Evolutionary conservation across 2,329 filamentous ascomycete genomes (phyloP), one percentile per base, ranked within the genome.

Genomic region (Didymosphaeria variabile): DNA sequence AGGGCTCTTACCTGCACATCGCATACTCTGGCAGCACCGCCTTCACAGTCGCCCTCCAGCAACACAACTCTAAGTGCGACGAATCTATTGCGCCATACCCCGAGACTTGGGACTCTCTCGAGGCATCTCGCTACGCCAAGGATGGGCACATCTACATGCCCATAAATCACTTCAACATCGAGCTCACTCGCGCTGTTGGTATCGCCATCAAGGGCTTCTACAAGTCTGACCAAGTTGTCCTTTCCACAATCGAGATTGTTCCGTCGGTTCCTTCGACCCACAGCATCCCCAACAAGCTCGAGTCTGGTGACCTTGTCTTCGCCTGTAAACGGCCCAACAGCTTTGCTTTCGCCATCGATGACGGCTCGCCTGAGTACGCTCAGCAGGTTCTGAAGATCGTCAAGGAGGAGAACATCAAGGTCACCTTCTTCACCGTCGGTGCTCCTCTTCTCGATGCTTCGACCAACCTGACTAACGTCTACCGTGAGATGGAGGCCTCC

Each of bases 261-360:
- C 77, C 81, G 21, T 77, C 79, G 0, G 77, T 89, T 1, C 88
- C 89, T 1, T 63, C 77, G 0, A 76, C 78, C 19, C 83, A 85
- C 62, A 79, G 72, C 32, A 79, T 90, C 9, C 88, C 88, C 1
- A 76, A 78, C 59, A 91, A 91, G 77, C 78, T 89, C 32, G 83
- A 87, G 0, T 88, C 84, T 1, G 88, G 88, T 7, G 83, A 82
- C 21, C 80, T 91, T 36, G 79, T 88, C 49, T 87, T 90, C 68
- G 81, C 84, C 7, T 91, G 89, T 81, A 88, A 85, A 66, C 83
- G 88, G 19, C 88, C 88, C 50, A 90, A 90, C 78, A 88, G 86
- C 0, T 91, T 91, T 72, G 89, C 89, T 1, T 91, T 91, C 73
- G 89, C 88, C 53, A 91, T 91, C 64, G 89, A 91, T 71, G 89